Base-by-base conservation (phyloP, 306 rosid species). In the Casuarina glauca region DNA sequence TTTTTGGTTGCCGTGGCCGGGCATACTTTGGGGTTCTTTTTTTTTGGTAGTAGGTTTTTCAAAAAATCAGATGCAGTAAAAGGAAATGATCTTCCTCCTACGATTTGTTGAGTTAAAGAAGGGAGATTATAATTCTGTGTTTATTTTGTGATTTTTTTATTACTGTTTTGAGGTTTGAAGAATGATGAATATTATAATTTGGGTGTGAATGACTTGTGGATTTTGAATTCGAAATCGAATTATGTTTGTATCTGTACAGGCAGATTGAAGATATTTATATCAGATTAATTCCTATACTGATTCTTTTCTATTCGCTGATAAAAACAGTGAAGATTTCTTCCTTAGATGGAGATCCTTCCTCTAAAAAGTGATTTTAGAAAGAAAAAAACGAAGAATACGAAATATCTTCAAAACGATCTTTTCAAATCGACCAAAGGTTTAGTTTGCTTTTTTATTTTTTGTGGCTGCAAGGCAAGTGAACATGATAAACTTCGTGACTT, bases 1-100 rank as follows among this genome's bases (percentile, higher is more conserved):
- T 82, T 95, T 62, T 68, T 92, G 84, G 93, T 51, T 1, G 98
- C 90, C 6, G 62, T 95, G 3, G 85, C 88, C 0, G 97, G 98
- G 2, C 97, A 92, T 72, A 54, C 87, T 38, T 8, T 95, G 0
- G 97, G 97, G 2, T 95, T 92, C 79, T 82, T 92, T 39, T 19
- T 85, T 26, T 81, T 92, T 19, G 87, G 81, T 2, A 89, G 90
- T 76, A 35, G 71, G 19, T 81, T 85, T 76, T 89, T 91, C 76
- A 61, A 76, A 46, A 84, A 81, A 51, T 11, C 63, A 1, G 76
- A 45, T 1, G 70, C 79, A 4, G 76, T 75, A 0, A 74, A 81
- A 6, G 63, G 15, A 1, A 79, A 82, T 39, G 88, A 87, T 86
- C 92, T 90, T 78, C 88, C 93, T 53, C 91, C 95, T 0, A 1